Percentiles rank a stretch among this genome's conserved stretches.
phyloP scores from a whole-genome alignment of 345 rosid species.

The Carallia pectinifolia region DNA sequence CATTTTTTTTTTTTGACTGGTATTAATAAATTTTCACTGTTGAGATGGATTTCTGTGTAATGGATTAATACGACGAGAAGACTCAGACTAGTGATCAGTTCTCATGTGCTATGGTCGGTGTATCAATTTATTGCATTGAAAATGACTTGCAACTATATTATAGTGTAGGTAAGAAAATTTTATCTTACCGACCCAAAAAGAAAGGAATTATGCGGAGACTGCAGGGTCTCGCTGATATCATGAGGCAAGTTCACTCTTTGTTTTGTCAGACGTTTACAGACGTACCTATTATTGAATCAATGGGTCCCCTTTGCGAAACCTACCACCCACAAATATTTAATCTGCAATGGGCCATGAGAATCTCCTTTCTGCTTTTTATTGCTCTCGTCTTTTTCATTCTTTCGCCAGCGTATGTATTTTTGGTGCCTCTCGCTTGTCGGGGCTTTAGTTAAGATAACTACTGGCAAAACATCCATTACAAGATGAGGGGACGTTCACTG shows the following conservation, averaged over 20 bases:
- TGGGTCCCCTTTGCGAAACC: too few species aligned
- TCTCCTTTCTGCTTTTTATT: too few species aligned
- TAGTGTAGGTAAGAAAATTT: not conserved
- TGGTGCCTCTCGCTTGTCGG: too few species aligned
- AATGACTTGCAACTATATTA: not conserved
- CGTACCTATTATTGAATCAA: too few species aligned
- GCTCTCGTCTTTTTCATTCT: not conserved
- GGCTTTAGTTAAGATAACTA: not conserved
- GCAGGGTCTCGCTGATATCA: not conserved
- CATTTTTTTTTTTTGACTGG: too few species aligned
- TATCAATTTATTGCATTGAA: not conserved
- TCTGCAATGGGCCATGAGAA: not conserved
- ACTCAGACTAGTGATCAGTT: too few species aligned
- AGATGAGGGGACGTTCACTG: not conserved
- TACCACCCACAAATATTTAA: not conserved
- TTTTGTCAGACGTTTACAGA: too few species aligned
- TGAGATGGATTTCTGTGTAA: not conserved
- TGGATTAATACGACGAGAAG: not conserved
- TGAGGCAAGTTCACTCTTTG: too few species aligned
- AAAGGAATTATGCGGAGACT: not conserved
- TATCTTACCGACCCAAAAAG: not conserved
- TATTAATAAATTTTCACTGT: not conserved
- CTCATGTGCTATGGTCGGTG: not conserved
- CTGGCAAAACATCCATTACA: not conserved
- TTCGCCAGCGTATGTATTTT: too few species aligned